Conservation (phyloP, 768 basidiomycete species). For the Coprinellus aureogranulatus region DNA sequence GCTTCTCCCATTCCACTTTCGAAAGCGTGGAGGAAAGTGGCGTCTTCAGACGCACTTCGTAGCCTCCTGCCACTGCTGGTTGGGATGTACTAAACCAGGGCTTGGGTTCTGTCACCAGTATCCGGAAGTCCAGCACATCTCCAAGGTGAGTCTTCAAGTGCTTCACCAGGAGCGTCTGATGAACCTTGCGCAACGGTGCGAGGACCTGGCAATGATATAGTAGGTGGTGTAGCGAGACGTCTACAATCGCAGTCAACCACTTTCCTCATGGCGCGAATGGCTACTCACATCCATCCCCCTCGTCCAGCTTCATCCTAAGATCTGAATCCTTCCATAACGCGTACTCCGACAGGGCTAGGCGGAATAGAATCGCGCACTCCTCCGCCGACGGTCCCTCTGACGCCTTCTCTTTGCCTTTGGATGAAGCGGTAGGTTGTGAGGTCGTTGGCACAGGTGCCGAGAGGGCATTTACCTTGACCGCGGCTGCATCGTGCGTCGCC, state of each 20-base stretch:
- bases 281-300: constrained; percentile 42
- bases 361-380: constrained; percentile 50
- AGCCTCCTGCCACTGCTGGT: constrained; percentile 41
- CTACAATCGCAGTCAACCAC: constrained; percentile 32
- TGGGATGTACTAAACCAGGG: constrained; percentile 29
- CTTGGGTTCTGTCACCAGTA: constrained; percentile 50
- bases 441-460: constrained; percentile 2
- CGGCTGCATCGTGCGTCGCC: too few relatives aligned
- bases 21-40: constrained; percentile 16
- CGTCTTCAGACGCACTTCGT: constrained; percentile 61
- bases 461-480: constrained; percentile 2
- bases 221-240: constrained; percentile 59
- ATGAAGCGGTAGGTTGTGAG: not conserved
- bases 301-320: constrained; percentile 42
- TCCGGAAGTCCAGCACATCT: constrained; percentile 55
- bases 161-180: constrained; percentile 54
- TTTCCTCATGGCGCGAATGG: not conserved
- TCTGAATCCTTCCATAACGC: constrained; percentile 63
- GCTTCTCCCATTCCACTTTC: constrained; percentile 56
- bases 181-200: constrained; percentile 23
- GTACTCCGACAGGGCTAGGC: constrained; percentile 69
- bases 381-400: constrained; percentile 14
- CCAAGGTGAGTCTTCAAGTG: constrained; percentile 52
- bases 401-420: constrained; percentile 10
- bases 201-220: constrained; percentile 37